A percentile compares a stretch with the other conserved stretches of the same genome.
Evolutionary conservation across 1,139 yeast species (phyloP).

Genomic region (Ogataea hybrid): DNA sequence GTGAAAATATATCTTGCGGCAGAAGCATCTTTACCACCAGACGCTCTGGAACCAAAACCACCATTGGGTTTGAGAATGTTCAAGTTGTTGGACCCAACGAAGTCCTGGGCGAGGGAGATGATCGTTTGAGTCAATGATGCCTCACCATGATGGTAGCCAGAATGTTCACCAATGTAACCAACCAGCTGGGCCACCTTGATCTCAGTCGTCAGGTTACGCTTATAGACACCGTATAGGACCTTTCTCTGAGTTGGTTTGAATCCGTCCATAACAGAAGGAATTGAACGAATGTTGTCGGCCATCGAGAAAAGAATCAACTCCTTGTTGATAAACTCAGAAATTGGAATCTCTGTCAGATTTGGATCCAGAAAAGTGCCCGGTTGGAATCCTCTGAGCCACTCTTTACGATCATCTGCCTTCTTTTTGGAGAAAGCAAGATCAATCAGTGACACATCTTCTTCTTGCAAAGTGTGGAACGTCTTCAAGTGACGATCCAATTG

Average conservation of each 20-base stretch:
- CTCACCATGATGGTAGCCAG: slow-evolving; percentile 97
- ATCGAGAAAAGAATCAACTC: slow-evolving; percentile 92
- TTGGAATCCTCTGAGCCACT: slow-evolving; percentile 85
- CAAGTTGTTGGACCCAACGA: slow-evolving; percentile 89
- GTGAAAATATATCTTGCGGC: slow-evolving; percentile 98
- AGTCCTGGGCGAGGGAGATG: slow-evolving; percentile 92
- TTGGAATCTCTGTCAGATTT: slow-evolving; percentile 73
- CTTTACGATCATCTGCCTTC: slow-evolving; percentile 96
- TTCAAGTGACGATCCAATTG: slow-evolving; percentile 86
- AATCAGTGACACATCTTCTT: slow-evolving; percentile 75
- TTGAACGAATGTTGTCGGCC: slow-evolving; percentile 96
- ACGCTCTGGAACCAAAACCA: slow-evolving; percentile 93
- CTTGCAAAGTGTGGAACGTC: slow-evolving; percentile 77
- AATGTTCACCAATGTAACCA: slow-evolving; percentile 85
- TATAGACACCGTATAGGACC: slow-evolving; percentile 84
- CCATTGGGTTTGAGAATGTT: slow-evolving; percentile 89
- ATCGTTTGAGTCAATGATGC: slow-evolving; percentile 84
- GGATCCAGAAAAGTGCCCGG: slow-evolving; percentile 96
- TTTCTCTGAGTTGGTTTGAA: slow-evolving; percentile 97
- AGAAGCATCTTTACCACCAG: slow-evolving; percentile 99
- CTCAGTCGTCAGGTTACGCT: slow-evolving; percentile 72
- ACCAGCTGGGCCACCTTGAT: slow-evolving; percentile 90
- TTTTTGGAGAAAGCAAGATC: slow-evolving; percentile 95
- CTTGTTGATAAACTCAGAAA: slow-evolving; percentile 90
- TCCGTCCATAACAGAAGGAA: slow-evolving; percentile 93